phyloP scores from a whole-genome alignment of 2,329 filamentous ascomycete genomes.

The Colletotrichum tropicale region DNA sequence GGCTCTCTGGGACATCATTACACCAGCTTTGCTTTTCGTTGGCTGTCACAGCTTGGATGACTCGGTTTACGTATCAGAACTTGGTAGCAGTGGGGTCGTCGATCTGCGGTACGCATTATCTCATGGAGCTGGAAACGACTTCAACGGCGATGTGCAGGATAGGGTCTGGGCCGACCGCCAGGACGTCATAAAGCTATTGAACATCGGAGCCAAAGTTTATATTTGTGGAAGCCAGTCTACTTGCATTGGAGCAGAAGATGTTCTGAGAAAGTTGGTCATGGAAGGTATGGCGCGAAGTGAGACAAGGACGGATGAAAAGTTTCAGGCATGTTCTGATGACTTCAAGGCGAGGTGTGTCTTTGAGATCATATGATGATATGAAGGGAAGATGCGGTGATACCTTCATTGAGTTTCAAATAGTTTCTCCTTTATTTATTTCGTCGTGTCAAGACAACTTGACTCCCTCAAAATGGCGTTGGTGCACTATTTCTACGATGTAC shows the following conservation, averaged over 20 bases:
- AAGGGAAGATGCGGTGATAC: neutral
- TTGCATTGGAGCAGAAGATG: too few species aligned
- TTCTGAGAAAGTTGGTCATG: neutral
- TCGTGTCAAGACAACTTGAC: neutral
- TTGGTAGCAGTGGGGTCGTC: neutral
- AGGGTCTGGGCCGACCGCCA: neutral
- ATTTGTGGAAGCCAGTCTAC: neutral
- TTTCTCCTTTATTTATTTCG: too few species aligned
- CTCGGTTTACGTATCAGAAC: too few species aligned
- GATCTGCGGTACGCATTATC: neutral
- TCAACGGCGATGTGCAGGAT: neutral
- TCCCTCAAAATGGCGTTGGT: neutral
- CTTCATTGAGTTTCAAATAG: neutral
- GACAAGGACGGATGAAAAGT: neutral
- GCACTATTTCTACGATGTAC: neutral
- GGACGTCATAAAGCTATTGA: neutral
- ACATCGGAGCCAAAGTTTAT: neutral
- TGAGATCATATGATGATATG: neutral
- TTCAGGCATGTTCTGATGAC: neutral
- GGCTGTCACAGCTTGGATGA: neutral
- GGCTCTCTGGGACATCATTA: neutral
- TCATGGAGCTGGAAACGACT: neutral
- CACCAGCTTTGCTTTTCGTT: neutral
- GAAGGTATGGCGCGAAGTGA: neutral
- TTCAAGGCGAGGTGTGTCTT: neutral